Conservation (phyloP, 75 land plant genomes). For the Ceratopteris richardii region DNA sequence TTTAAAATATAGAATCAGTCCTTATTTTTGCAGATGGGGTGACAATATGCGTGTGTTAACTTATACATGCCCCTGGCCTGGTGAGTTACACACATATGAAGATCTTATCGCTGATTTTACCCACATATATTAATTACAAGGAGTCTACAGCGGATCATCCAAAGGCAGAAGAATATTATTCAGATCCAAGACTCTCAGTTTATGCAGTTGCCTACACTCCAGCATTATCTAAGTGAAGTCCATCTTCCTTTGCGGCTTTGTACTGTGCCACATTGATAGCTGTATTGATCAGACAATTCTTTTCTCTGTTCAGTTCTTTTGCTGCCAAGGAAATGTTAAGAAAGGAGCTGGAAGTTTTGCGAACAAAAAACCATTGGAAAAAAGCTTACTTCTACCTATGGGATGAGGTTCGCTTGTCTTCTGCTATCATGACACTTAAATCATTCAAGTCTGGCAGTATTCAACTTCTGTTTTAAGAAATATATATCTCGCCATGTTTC, state of each 20-base stretch:
- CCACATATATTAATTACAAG: too few species aligned
- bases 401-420: conserved; percentile 99
- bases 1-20: conserved; percentile 87
- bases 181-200: conserved; percentile 85
- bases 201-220: conserved; percentile 95
- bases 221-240: conserved; percentile 63
- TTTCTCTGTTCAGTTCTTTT: conserved; percentile 43
- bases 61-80: conserved; percentile 99
- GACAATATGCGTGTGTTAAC: conserved; percentile 90
- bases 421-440: too few species aligned
- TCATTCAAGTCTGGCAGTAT: too few species aligned
- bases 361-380: conserved; percentile 74
- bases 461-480: too few species aligned
- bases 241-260: too few species aligned
- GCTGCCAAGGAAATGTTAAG: conserved; percentile 56
- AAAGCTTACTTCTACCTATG: conserved; percentile 95
- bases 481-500: too few species aligned
- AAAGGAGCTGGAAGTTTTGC: conserved; percentile 70
- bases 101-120: too few species aligned
- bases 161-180: conserved; percentile 86
- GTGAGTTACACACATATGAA: too few species aligned
- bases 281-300: too few species aligned
- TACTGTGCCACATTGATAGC: too few species aligned
- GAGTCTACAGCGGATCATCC: conserved; percentile 75
- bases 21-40: conserved; percentile 98